Evolutionary conservation across 495 filamentous ascomycete species (phyloP), one percentile per base, ranked within the genome.

Genomic region (Gamarada debralockiae): DNA sequence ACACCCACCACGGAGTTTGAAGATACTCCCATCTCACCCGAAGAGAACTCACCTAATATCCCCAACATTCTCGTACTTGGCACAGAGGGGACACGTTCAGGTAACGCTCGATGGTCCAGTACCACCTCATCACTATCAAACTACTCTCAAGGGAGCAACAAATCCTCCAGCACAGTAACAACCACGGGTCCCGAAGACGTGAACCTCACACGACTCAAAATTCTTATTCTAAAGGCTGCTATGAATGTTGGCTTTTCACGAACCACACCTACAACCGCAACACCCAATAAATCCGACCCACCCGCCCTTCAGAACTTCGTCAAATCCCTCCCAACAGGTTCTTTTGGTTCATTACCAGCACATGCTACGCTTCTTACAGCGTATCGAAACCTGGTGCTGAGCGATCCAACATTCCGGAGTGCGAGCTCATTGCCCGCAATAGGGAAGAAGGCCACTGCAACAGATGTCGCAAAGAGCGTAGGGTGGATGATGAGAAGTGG

Each of bases 1-100:
- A 96, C 91, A 0, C 91, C 91, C 0, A 91, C 89, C 1, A 96
- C 91, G 9, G 88, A 95, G 56, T 95, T 96, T 64, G 91, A 96
- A 65, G 91, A 96, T 62, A 86, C 82, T 0, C 86, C 85, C 3
- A 75, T 88, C 13, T 92, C 88, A 7, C 89, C 90, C 0, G 85
- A 91, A 49, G n/a, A n/a, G 65, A 61, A 23, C 47, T 85, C 79
- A 13, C 81, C 80, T 1, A 76, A 76, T 46, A 75, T 88, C 25
- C 91, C 90, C 7, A 92, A 95, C 60, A 93, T 96, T 37, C 67
- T 95, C 25, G 84, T 96, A 1, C 79, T 95, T 3, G 90, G 90
- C 1, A 85, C 90, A 23, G 75, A 75, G 50, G 44, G 66, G 55
- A 56, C 53, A 67, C 46, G 69, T 65, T 21, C 72, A 57, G 45